phyloP scores from a whole-genome alignment of 805 yeast genomes.

The Candida morakotiae region DNA sequence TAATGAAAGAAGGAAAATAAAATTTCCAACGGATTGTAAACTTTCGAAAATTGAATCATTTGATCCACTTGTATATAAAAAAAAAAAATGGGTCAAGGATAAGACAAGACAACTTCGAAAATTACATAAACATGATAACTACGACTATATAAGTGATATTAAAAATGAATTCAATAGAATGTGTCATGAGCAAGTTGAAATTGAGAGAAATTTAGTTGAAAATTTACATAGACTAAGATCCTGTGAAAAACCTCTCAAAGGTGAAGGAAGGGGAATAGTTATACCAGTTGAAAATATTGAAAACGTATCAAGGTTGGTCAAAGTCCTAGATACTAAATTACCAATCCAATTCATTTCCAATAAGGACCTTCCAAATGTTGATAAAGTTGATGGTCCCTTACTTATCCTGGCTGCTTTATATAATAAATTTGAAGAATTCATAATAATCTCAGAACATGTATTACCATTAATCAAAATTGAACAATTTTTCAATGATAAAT shows the following conservation, averaged over 20 bases:
- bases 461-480: constrained; percentile 21
- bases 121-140: constrained; percentile 7
- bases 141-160: neutral
- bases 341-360: constrained; percentile 24
- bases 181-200: constrained; percentile 7
- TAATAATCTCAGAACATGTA: constrained; percentile 23
- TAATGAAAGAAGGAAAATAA: neutral
- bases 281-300: constrained; percentile 21
- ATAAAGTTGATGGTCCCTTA: constrained; percentile 3
- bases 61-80: constrained; percentile 20
- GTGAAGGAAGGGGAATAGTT: constrained; percentile 29
- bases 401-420: constrained; percentile 23
- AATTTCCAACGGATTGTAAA: neutral
- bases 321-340: constrained; percentile 21
- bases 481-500: constrained; percentile 17
- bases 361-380: neutral
- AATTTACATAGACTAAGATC: constrained; percentile 20
- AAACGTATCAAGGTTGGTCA: constrained; percentile 18
- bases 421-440: constrained; percentile 27
- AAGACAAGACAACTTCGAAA: constrained; percentile 13
- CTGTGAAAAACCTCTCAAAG: constrained; percentile 22
- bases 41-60: constrained; percentile 2
- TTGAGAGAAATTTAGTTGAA: constrained; percentile 15
- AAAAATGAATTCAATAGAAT: neutral
- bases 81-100: constrained; percentile 22